These are phyloP conservation scores for Hortiboletus campestris DNA, from an alignment of 768 basidiomycete genomes.

Conservation along the genomic window DNA sequence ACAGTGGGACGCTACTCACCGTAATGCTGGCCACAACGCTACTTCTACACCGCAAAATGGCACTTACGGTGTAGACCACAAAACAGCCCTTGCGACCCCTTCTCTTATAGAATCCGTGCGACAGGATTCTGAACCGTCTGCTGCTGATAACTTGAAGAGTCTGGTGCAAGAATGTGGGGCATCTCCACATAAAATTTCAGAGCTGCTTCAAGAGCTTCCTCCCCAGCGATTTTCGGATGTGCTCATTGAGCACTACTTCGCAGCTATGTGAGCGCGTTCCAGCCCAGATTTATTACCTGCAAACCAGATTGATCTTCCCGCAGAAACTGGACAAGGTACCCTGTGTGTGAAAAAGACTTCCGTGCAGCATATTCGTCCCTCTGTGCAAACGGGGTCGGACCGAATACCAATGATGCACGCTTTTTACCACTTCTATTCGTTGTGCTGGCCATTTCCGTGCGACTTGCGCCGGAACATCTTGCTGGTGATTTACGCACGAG, in stretches of 20 bases:
- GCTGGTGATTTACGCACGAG: slow-evolving; percentile 75
- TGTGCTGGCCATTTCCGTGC: slow-evolving; percentile 81
- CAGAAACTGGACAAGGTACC: slow-evolving; percentile 94
- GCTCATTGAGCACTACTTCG: slow-evolving; percentile 82
- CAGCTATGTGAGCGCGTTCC: slow-evolving; percentile 52
- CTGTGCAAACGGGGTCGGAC: slow-evolving; percentile 55
- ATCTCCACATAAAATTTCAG: slow-evolving; percentile 84
- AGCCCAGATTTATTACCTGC: not conserved
- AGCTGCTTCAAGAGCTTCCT: slow-evolving; percentile 86
- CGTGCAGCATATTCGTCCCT: slow-evolving; percentile 67
- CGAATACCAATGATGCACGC: slow-evolving; percentile 74
- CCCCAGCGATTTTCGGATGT: slow-evolving; percentile 71
- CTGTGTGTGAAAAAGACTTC: slow-evolving; percentile 83
- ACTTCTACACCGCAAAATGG: slow-evolving; percentile 22
- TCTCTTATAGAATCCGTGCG: slow-evolving; percentile 41
- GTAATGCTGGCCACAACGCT: slow-evolving; percentile 9
- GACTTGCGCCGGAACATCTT: slow-evolving; percentile 82
- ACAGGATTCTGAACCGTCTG: slow-evolving; percentile 45
- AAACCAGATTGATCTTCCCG: slow-evolving; percentile 1
- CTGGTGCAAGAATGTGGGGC: slow-evolving; percentile 93
- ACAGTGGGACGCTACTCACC: slow-evolving; percentile 25
- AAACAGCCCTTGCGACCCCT: slow-evolving; percentile 27
- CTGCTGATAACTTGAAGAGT: slow-evolving; percentile 80
- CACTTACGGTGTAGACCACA: slow-evolving; percentile 25
- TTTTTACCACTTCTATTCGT: slow-evolving; percentile 93